These are phyloP conservation scores for Lentinula sp. DNA, from an alignment of 768 basidiomycete genomes.

Conservation along the genomic window DNA sequence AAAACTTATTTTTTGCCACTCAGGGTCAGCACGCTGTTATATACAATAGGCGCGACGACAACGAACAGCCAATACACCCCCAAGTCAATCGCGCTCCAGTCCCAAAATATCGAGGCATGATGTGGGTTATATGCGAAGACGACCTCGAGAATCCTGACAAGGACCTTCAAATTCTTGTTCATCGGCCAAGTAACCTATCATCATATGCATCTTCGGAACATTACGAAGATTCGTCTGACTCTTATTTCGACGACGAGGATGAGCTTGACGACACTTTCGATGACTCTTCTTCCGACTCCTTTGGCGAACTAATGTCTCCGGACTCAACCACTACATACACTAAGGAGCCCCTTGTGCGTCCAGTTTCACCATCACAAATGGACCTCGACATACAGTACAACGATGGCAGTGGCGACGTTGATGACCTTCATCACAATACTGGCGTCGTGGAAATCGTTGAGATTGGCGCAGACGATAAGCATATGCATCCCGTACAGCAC, in stretches of 20 bases:
- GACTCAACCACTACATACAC: not conserved
- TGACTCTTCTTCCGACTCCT: conserved; percentile 12
- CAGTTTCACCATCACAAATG: conserved; percentile 8
- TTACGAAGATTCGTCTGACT: conserved; percentile 10
- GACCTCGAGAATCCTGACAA: conserved; percentile 36
- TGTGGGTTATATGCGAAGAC: conserved; percentile 81
- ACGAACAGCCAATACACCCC: conserved; percentile 9
- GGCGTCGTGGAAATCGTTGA: conserved; percentile 6
- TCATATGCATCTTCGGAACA: conserved; percentile 7
- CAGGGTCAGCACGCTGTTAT: conserved; percentile 13
- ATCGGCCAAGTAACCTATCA: conserved; percentile 18
- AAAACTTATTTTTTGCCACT: conserved; percentile 74
- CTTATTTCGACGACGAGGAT: conserved; percentile 17
- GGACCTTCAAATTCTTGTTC: conserved; percentile 23
- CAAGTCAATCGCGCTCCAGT: conserved; percentile 20
- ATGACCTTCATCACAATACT: not conserved
- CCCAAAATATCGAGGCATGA: conserved; percentile 60
- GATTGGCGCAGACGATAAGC: conserved; percentile 17
- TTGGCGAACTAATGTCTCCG: not conserved
- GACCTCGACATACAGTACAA: conserved; percentile 18
- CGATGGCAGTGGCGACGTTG: conserved; percentile 5
- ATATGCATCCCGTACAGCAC: conserved; percentile 53
- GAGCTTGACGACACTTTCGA: conserved; percentile 18
- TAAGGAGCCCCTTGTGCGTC: not conserved
- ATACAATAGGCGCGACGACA: conserved; percentile 2